Percentiles rank a stretch among this genome's conserved stretches.
Conservation (phyloP, 1,139 yeast genomes). For the Scheffersomyces insectosa region DNA sequence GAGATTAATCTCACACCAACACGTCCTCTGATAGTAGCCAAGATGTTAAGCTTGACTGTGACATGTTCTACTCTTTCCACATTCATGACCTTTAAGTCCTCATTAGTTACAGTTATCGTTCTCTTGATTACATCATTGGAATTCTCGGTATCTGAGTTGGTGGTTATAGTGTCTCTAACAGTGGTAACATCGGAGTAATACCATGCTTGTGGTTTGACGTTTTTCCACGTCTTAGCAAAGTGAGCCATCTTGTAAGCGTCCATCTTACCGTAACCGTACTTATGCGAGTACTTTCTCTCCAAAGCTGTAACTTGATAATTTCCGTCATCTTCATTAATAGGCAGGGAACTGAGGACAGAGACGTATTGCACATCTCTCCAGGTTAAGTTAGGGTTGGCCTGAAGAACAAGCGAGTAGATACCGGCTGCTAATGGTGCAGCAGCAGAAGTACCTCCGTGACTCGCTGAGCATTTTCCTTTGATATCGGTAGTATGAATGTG, state of each 20-base stretch:
- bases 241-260: conserved; percentile 81
- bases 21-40: conserved; percentile 67
- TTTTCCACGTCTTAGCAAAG: conserved; percentile 73
- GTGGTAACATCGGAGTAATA: conserved; percentile 47
- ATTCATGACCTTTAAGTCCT: conserved; percentile 56
- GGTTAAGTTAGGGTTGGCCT: conserved; percentile 81
- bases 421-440: conserved; percentile 99
- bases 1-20: conserved; percentile 66
- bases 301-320: conserved; percentile 65
- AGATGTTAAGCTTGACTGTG: conserved; percentile 74
- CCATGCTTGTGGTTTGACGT: conserved; percentile 93
- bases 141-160: background rate
- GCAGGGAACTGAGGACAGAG: conserved; percentile 71
- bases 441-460: conserved; percentile 97
- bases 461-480: conserved; percentile 63
- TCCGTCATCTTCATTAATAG: conserved; percentile 66
- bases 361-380: conserved; percentile 97
- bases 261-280: conserved; percentile 89
- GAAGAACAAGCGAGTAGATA: conserved; percentile 75
- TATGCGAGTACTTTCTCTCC: conserved; percentile 75
- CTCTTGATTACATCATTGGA: conserved; percentile 31
- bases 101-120: conserved; percentile 47
- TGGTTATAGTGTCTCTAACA: conserved; percentile 29
- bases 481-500: conserved; percentile 91
- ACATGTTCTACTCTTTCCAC: conserved; percentile 81